phyloP scores from a whole-genome alignment of 495 filamentous ascomycete species.

The Penicillium crystallinum region DNA sequence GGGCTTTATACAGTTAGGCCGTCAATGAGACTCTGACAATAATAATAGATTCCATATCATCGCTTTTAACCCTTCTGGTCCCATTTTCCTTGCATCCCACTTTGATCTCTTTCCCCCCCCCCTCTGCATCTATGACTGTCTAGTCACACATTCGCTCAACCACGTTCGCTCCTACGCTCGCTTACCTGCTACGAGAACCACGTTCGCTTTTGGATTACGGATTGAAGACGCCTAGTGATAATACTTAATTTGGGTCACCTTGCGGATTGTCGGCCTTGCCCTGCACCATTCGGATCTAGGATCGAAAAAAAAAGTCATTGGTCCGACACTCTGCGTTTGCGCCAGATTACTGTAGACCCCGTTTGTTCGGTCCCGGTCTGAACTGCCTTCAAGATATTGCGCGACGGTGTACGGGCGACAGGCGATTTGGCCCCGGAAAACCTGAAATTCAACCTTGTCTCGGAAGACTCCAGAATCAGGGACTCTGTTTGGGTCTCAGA shows the following conservation, averaged over 20 bases:
- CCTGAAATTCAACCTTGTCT: constrained; percentile 23
- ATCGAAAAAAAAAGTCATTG: neutral
- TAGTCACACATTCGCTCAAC: constrained; percentile 39
- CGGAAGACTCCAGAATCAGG: constrained; percentile 25
- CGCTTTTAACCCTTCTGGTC: constrained; percentile 26
- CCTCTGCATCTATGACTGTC: constrained; percentile 28
- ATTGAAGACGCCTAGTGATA: neutral
- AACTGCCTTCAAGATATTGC: constrained; percentile 1
- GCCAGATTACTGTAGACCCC: constrained; percentile 7
- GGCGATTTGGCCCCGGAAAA: neutral
- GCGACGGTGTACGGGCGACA: constrained; percentile 1
- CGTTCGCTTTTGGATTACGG: constrained; percentile 38
- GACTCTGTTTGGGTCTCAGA: constrained; percentile 22
- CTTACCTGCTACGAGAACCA: constrained; percentile 37
- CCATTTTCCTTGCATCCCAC: constrained; percentile 17
- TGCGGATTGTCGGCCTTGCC: no score
- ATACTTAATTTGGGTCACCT: constrained; percentile 4
- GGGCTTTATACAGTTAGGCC: constrained; percentile 23
- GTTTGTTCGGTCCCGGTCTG: constrained; percentile 4
- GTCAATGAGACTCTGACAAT: constrained; percentile 23
- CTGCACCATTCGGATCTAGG: neutral
- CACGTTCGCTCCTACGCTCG: constrained; percentile 45
- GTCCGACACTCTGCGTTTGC: constrained; percentile 9
- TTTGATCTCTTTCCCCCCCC: constrained; percentile 7
- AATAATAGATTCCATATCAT: constrained; percentile 28